These are phyloP conservation scores for Pythium apleroticum DNA, from an alignment of 352 stramenopile genomes.

Conservation along the genomic window DNA sequence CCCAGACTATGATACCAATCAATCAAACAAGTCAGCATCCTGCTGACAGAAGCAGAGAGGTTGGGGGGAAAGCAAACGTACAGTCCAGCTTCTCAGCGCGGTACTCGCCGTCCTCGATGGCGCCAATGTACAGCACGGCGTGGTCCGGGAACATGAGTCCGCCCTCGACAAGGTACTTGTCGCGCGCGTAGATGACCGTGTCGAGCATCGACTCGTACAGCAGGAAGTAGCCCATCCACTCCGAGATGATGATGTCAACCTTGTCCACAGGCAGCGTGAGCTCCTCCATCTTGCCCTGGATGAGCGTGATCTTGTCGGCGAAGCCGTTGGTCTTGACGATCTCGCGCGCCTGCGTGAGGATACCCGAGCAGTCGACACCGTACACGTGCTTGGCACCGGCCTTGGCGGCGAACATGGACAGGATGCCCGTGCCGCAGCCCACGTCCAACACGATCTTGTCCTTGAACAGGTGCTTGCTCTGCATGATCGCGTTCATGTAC, in stretches of 20 bases:
- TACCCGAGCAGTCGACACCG: conserved; percentile 94
- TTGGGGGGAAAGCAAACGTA: conserved; percentile 27
- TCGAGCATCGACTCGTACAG: conserved; percentile 98
- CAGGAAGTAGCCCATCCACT: conserved; percentile 99
- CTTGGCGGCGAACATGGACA: conserved; percentile 97
- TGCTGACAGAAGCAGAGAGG: neutral
- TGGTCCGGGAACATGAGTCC: conserved; percentile 97
- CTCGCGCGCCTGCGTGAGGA: conserved; percentile 91
- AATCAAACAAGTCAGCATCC: neutral
- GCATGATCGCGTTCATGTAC: conserved; percentile 97
- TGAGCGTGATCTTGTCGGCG: conserved; percentile 92
- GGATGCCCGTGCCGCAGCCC: conserved; percentile 95
- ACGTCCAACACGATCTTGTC: conserved; percentile 97
- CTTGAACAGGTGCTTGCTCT: conserved; percentile 97
- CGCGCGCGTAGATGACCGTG: conserved; percentile 94
- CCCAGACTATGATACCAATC: conserved; percentile 84
- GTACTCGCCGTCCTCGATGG: conserved; percentile 96
- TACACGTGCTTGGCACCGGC: conserved; percentile 93
- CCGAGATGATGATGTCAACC: conserved; percentile 98
- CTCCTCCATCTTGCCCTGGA: conserved; percentile 94
- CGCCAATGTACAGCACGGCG: conserved; percentile 94
- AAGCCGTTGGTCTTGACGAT: conserved; percentile 96
- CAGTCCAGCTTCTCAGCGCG: conserved; percentile 93
- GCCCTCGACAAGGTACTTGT: conserved; percentile 93
- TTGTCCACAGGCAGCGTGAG: conserved; percentile 90